phyloP scores from a whole-genome alignment of 495 filamentous ascomycete species.

The Rusavskia elegans region DNA sequence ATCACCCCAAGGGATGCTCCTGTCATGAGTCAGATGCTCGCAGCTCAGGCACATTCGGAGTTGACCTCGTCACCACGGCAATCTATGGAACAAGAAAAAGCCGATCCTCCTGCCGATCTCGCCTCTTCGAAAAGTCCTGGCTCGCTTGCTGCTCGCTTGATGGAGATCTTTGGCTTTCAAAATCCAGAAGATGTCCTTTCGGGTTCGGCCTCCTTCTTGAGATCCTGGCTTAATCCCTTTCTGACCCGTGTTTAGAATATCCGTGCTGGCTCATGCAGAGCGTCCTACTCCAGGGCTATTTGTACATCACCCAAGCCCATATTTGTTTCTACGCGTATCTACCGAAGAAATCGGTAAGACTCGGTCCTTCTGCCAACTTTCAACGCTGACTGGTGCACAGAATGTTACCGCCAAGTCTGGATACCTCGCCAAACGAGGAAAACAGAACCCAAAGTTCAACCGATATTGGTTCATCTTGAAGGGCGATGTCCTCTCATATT shows the following conservation, averaged over 20 bases:
- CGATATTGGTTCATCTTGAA: slow-evolving; percentile 96
- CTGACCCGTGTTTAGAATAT: slow-evolving; percentile 45
- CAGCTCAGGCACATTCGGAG: slow-evolving; percentile 55
- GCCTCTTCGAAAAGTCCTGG: slow-evolving; percentile 10
- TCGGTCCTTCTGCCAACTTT: background rate
- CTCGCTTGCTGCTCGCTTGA: slow-evolving; percentile 52
- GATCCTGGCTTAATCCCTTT: background rate
- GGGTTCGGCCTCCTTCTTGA: slow-evolving; percentile 25
- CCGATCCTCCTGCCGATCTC: slow-evolving; percentile 9
- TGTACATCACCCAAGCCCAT: slow-evolving; percentile 90
- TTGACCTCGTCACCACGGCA: slow-evolving; percentile 10
- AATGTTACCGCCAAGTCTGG: slow-evolving; percentile 74
- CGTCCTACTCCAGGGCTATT: slow-evolving; percentile 82
- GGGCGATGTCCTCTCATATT: slow-evolving; percentile 92
- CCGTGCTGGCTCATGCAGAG: slow-evolving; percentile 89
- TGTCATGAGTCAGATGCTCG: slow-evolving; percentile 67
- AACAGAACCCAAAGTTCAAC: slow-evolving; percentile 74
- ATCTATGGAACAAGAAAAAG: slow-evolving; percentile 9
- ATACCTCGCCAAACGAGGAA: slow-evolving; percentile 76
- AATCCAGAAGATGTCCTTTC: slow-evolving; percentile 70
- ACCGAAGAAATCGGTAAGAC: slow-evolving; percentile 65
- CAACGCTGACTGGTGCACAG: slow-evolving; percentile 19
- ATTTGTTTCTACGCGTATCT: slow-evolving; percentile 96
- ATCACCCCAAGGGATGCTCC: slow-evolving; percentile 42
- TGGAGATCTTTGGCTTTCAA: slow-evolving; percentile 81